Percentiles rank a stretch among this genome's conserved stretches.
Evolutionary conservation across 2,329 filamentous ascomycete genomes (phyloP).

Genomic region (Macroventuria anomochaeta): DNA sequence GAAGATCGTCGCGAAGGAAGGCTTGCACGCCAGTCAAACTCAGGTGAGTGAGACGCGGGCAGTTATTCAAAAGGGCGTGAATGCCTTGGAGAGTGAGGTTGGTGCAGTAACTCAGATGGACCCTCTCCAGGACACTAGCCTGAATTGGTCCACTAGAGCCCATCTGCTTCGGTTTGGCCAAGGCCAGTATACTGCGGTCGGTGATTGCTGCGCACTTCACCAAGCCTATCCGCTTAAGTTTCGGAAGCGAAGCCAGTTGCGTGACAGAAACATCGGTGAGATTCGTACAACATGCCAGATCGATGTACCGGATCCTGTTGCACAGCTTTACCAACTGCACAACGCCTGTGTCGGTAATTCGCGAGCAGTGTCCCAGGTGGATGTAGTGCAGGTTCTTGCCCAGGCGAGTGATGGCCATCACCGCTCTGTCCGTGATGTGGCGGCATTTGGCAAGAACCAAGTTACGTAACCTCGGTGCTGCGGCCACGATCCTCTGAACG

Average conservation of each 20-base stretch:
- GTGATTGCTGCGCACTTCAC: constrained; percentile 94
- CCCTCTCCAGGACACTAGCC: constrained; percentile 79
- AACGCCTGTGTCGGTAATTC: constrained; percentile 89
- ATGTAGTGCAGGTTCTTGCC: constrained; percentile 98
- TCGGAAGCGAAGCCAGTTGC: constrained; percentile 84
- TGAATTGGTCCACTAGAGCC: constrained; percentile 62
- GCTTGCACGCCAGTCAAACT: constrained; percentile 92
- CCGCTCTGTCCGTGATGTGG: constrained; percentile 87
- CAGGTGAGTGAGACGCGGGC: constrained; percentile 89
- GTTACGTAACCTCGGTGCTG: constrained; percentile 87
- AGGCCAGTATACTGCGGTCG: constrained; percentile 82
- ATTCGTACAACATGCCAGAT: constrained; percentile 90
- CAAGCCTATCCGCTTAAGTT: constrained; percentile 90
- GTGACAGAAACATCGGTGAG: constrained; percentile 87
- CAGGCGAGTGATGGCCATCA: constrained; percentile 83
- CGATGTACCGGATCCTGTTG: constrained; percentile 96
- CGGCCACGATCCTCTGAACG: constrained; percentile 84
- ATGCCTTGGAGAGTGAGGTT: constrained; percentile 85
- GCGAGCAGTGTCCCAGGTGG: constrained; percentile 89
- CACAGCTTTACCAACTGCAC: constrained; percentile 82
- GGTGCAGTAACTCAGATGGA: constrained; percentile 94
- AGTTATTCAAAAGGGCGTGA: constrained; percentile 84
- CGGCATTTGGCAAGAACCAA: constrained; percentile 93
- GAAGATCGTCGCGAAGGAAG: constrained; percentile 85
- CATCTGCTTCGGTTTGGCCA: constrained; percentile 71